Percentiles rank a stretch among this genome's conserved stretches.
Conservation (phyloP, 805 yeast genomes). For the Candida insectalens region DNA sequence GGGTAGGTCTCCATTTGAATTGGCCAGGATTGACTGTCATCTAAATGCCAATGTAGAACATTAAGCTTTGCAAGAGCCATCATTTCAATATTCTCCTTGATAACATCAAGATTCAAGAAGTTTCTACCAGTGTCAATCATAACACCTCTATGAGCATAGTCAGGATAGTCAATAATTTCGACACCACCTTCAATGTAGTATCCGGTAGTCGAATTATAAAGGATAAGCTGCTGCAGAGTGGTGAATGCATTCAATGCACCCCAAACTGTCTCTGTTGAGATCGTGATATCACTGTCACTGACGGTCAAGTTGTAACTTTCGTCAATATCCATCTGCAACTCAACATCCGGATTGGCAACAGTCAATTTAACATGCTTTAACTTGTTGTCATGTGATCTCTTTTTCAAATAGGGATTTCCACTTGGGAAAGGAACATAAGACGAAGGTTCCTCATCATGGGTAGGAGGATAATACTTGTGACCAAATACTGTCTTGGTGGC, state of each 20-base stretch:
- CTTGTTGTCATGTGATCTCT: background rate
- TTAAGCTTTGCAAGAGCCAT: background rate
- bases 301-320: background rate
- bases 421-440: background rate
- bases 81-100: background rate
- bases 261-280: background rate
- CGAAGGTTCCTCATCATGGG: background rate
- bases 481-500: background rate
- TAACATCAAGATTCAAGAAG: background rate
- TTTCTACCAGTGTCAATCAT: background rate
- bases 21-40: background rate
- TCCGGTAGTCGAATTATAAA: background rate
- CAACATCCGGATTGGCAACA: background rate
- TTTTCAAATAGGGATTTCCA: background rate
- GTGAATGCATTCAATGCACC: background rate
- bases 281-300: background rate
- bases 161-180: background rate
- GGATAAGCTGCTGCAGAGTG: background rate
- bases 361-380: background rate
- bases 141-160: background rate
- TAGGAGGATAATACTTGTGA: background rate
- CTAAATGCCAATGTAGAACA: background rate
- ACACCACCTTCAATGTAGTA: background rate
- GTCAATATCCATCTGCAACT: background rate
- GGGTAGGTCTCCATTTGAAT: background rate